These are phyloP conservation scores for Mitragyna speciosa DNA, from an alignment of 257 asterid species.

Conservation along the genomic window DNA sequence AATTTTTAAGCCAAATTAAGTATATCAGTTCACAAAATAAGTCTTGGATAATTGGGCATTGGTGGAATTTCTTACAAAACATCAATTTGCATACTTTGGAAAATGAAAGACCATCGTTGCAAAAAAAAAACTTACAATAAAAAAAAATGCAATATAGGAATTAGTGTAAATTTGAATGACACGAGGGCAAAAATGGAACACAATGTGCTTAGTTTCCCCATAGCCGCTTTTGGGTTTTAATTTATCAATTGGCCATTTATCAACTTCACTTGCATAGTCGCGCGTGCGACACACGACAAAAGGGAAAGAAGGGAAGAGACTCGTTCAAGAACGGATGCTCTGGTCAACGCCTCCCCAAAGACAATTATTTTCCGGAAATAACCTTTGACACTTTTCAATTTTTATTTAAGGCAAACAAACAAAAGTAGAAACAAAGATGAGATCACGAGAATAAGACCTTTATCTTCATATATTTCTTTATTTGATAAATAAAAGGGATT, in stretches of 20 bases:
- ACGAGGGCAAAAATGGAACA: neutral
- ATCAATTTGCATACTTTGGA: neutral
- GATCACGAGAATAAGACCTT: neutral
- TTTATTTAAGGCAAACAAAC: neutral
- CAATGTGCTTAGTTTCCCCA: neutral
- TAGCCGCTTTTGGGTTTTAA: neutral
- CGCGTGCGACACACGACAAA: conserved; percentile 8
- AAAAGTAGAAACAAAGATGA: neutral
- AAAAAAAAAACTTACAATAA: neutral
- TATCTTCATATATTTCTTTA: neutral
- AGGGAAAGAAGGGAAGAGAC: neutral
- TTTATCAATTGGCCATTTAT: neutral
- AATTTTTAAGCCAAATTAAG: neutral
- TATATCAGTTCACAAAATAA: neutral
- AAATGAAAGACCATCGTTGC: neutral
- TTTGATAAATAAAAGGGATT: neutral
- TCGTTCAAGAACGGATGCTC: conserved; percentile 10
- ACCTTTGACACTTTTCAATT: neutral
- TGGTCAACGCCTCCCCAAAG: neutral
- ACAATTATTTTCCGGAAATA: neutral
- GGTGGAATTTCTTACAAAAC: neutral
- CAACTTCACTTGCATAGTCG: conserved; percentile 9
- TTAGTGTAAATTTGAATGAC: neutral
- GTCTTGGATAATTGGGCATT: neutral
- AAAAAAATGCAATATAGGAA: neutral